Evolutionary conservation across 2,329 filamentous ascomycete genomes (phyloP).

Genomic region (Fusarium devonianum): DNA sequence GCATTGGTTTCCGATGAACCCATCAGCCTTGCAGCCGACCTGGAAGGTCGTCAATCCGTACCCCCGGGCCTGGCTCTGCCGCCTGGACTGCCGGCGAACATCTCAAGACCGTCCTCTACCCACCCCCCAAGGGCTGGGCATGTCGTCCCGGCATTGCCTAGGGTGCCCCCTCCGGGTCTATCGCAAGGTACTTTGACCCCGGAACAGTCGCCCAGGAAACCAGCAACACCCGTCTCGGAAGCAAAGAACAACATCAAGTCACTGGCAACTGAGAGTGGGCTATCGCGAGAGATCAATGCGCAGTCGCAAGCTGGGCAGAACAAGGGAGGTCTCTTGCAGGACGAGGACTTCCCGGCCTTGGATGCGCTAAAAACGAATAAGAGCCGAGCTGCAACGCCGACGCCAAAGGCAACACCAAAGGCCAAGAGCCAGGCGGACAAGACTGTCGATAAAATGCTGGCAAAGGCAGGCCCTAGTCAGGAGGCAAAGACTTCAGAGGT

Average conservation of each 20-base stretch:
- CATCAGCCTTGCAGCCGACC: constrained; percentile 18
- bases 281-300: constrained; percentile 56
- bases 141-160: constrained; percentile 40
- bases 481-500: constrained; percentile 28
- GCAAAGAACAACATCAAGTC: constrained; percentile 56
- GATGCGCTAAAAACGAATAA: constrained; percentile 52
- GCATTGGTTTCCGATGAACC: constrained; percentile 70
- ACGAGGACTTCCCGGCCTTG: constrained; percentile 70
- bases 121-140: constrained; percentile 30
- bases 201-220: constrained; percentile 45
- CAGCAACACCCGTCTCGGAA: constrained; percentile 39
- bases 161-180: constrained; percentile 37
- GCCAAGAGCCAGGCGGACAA: constrained; percentile 46
- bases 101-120: constrained; percentile 33
- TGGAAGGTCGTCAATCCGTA: constrained; percentile 35
- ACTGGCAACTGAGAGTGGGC: constrained; percentile 54
- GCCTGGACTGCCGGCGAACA: constrained; percentile 27
- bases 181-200: constrained; percentile 43
- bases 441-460: constrained; percentile 36
- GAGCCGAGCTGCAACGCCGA: constrained; percentile 47
- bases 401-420: constrained; percentile 46
- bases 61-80: constrained; percentile 44
- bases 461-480: constrained; percentile 23
- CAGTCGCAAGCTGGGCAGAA: constrained; percentile 44
- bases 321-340: constrained; percentile 53